Evolutionary conservation across 2,329 filamentous ascomycete species (phyloP), one percentile per base, ranked within the genome.

Genomic region (Thielaviopsis populi): DNA sequence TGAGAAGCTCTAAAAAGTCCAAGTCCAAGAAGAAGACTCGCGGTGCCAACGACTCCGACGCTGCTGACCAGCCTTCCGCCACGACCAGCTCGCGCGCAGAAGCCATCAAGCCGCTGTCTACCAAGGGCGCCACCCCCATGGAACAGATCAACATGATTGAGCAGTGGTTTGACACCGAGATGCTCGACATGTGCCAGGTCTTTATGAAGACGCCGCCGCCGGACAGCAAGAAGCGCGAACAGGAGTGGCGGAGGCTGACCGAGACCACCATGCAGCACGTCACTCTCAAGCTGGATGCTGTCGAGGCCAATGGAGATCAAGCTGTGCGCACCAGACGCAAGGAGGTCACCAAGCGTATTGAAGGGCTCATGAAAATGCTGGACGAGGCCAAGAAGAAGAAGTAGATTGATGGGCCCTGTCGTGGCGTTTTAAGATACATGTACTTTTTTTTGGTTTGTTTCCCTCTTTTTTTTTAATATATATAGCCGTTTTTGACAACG

Each of bases 181-280:
- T 88, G 67, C 73, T 86, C n/a, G 87, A 87, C 0, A 72, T 85
- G 6, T 88, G 84, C 69, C 73, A 79, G 3, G 74, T 83, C 27
- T 92, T 83, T 71, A 79, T 80, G 22, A 75, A 75, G 5, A 76
- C 79, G 8, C 85, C 89, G 11, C 88, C 89, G 0, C 71, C 74
- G 2, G 86, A 90, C 61, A 70, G 75, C 46, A 84, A 85, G 72
- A 89, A 87, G 77, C 77, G 82, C 60, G 80, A 81, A 15, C 88
- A 90, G 41, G 87, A 91, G 70, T 86, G 92, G 72, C 84, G 86
- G 71, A 85, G 82, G 71, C 73, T 94, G 19, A 85, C 83, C 3
- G 89, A 94, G 76, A 88, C 85, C 3, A 80, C 91, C 46, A 78
- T 94, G 77, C 83, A 86, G 67, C 86, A 91, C 69, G 83, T 91